Conservation (phyloP, 2,329 filamentous ascomycete genomes). For the Penicillium occitanis region DNA sequence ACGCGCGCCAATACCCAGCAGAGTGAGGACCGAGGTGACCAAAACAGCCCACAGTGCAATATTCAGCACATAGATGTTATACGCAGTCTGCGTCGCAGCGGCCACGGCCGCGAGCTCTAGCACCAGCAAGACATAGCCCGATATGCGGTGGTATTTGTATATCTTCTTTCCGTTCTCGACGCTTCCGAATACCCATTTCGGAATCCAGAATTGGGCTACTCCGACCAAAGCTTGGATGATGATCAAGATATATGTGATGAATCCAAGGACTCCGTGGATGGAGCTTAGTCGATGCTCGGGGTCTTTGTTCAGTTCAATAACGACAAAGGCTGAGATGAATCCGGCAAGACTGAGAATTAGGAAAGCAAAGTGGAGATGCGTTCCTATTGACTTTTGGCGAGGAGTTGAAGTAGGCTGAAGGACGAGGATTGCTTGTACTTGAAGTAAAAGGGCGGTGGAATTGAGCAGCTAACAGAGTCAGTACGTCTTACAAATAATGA, state of each 20-base stretch:
- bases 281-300: slow-evolving; percentile 67
- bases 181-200: slow-evolving; percentile 68
- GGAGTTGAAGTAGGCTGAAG: slow-evolving; percentile 83
- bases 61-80: slow-evolving; percentile 65
- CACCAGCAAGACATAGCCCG: slow-evolving; percentile 71
- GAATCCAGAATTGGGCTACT: slow-evolving; percentile 76
- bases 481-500: neutral
- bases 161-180: slow-evolving; percentile 75
- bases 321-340: slow-evolving; percentile 44
- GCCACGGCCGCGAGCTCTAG: slow-evolving; percentile 72
- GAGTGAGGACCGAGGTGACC: slow-evolving; percentile 63
- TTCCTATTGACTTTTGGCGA: slow-evolving; percentile 67
- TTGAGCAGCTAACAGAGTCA: slow-evolving; percentile 49
- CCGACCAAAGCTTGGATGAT: slow-evolving; percentile 74
- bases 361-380: slow-evolving; percentile 66
- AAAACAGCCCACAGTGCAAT: slow-evolving; percentile 76
- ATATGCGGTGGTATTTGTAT: slow-evolving; percentile 84
- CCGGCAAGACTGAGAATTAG: slow-evolving; percentile 55
- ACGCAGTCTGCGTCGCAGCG: slow-evolving; percentile 74
- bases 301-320: slow-evolving; percentile 73
- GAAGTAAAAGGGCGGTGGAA: slow-evolving; percentile 67
- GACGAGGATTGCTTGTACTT: slow-evolving; percentile 77
- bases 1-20: slow-evolving; percentile 72
- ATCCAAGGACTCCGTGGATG: slow-evolving; percentile 77
- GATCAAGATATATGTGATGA: slow-evolving; percentile 69